Evolutionary conservation across 176 grass and related monocot species (phyloP).

Genomic region (Carex littledalei): DNA sequence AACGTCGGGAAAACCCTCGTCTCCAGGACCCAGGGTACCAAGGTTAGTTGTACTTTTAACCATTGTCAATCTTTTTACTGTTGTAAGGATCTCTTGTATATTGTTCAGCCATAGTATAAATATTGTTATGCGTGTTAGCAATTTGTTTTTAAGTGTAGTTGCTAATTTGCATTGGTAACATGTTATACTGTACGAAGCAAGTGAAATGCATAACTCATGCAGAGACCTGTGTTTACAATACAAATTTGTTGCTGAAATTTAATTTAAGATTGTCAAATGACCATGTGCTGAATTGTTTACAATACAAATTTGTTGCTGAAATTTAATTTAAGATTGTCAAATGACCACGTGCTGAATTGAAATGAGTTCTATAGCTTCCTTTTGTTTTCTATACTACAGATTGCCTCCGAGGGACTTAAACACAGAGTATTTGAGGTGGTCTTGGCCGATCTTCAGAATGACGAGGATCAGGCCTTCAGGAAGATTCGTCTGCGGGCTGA

Average conservation of each 20-base stretch:
- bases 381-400: conserved; percentile 24
- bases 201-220: not conserved
- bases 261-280: no score
- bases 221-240: not conserved
- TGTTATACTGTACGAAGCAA: not conserved
- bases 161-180: not conserved
- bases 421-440: conserved; percentile 79
- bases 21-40: conserved; percentile 89
- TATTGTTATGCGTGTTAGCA: not conserved
- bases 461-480: conserved; percentile 68
- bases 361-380: no score
- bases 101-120: not conserved
- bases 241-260: no score
- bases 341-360: no score
- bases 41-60: conserved; percentile 25
- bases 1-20: conserved; percentile 78
- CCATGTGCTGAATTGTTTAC: not conserved
- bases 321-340: no score
- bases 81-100: not conserved
- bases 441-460: conserved; percentile 62
- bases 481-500: conserved; percentile 75
- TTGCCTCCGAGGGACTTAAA: conserved; percentile 73
- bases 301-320: no score
- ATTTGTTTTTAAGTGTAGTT: not conserved
- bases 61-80: not conserved